Evolutionary conservation across 2,329 filamentous ascomycete genomes (phyloP), one percentile per base, ranked within the genome.

Genomic region (Botrytis fragariae): DNA sequence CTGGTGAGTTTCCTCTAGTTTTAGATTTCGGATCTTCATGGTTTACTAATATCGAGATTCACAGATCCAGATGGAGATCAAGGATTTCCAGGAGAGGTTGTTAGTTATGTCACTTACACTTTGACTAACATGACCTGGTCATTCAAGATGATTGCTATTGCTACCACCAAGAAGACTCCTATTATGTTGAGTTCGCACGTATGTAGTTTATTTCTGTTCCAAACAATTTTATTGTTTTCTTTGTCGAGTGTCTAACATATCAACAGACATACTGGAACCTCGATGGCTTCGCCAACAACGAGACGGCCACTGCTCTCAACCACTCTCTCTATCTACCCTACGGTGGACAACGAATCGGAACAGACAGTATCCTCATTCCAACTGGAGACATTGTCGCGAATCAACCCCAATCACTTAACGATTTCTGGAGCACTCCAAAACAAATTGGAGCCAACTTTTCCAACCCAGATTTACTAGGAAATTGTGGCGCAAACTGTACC

Each of bases 361-460:
- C 90, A 16, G 92, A 95, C 81, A 87, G 86, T 74, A 93, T 93
- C 74, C 84, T 93, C 25, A 91, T 95, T 72, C 93, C 92, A 0
- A 94, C 91, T 0, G 93, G 93, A 61, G 88, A 92, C 72, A 91
- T 98, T 76, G 82, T 91, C n/a, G 84, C 89, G 72, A 93, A 93
- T 82, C 82, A 86, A 77, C 83, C 86, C 71, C 88, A 89, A 57
- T 90, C 89, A 0, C 90, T 93, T 76, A 93, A 94, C 78, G 91
- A 94, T 82, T 93, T 95, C 84, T 97, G 94, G 91, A 93, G 90
- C 68, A 82, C 87, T 39, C 92, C 93, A 16, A 97, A 97, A 85
- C 87, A 93, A 78, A 85, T 98, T 67, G 94, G 94, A 42, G 85
- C 89, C 51, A 90, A 93, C 77, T 86, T 93, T 70, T 83, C 85